These are phyloP conservation scores for Oenanthe sinensis DNA, from an alignment of 129 eudicot genomes.

Conservation along the genomic window DNA sequence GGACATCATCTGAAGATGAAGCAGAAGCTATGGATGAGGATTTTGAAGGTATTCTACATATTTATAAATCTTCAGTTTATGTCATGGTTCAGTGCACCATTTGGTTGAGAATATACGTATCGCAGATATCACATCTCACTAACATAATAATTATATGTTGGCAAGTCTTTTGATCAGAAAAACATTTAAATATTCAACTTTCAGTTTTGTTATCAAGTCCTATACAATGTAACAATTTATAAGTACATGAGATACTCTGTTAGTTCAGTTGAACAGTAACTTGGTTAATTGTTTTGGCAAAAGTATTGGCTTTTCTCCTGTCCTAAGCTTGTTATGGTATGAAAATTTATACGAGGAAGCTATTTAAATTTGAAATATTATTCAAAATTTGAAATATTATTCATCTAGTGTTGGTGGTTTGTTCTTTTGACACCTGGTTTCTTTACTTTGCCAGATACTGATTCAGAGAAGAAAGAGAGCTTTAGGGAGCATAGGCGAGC, in stretches of 20 bases:
- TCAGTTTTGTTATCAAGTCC: neutral
- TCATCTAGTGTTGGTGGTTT: neutral
- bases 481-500: conserved; percentile 83
- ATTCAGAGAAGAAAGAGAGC: conserved; percentile 40
- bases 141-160: neutral
- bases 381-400: neutral
- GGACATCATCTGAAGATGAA: conserved; percentile 95
- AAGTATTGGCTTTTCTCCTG: neutral
- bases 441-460: conserved; percentile 23
- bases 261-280: neutral
- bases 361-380: neutral
- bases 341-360: neutral
- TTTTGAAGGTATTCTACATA: conserved; percentile 35
- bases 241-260: neutral
- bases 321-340: neutral
- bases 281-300: neutral
- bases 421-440: neutral
- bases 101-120: neutral
- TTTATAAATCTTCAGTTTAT: neutral
- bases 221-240: neutral
- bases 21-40: conserved; percentile 77
- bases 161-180: neutral
- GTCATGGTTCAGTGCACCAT: neutral
- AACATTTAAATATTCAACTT: neutral
- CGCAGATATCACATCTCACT: neutral